Conservation (phyloP, 352 stramenopile species). For the Pythium volutum region DNA sequence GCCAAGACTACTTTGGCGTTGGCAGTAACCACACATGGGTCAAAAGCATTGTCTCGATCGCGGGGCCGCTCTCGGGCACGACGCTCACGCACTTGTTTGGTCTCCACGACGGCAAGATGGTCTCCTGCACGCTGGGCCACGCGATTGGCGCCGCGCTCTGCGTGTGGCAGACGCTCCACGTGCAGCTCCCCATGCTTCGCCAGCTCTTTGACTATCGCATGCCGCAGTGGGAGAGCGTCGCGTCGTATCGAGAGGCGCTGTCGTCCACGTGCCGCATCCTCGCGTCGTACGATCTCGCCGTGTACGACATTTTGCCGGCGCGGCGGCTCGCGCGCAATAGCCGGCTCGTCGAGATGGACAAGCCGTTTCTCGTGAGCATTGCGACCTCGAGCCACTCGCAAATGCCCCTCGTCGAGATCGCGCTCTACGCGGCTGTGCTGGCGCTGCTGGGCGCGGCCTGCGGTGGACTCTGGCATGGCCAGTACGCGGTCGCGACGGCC, state of each 20-base stretch:
- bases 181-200: constrained; percentile 40
- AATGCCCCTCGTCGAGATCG: constrained; percentile 31
- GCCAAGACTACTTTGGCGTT: constrained; percentile 51
- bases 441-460: not conserved
- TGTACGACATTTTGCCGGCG: constrained; percentile 52
- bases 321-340: constrained; percentile 46
- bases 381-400: constrained; percentile 47
- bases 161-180: constrained; percentile 41
- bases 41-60: constrained; percentile 55
- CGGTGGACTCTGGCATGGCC: not conserved
- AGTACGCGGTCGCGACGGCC: not conserved
- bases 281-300: constrained; percentile 36
- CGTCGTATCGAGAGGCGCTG: constrained; percentile 35
- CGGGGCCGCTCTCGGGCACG: constrained; percentile 53
- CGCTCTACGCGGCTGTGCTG: not conserved
- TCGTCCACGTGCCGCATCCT: constrained; percentile 34
- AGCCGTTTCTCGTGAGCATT: constrained; percentile 64
- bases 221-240: constrained; percentile 43
- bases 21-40: constrained; percentile 54
- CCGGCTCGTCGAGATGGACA: constrained; percentile 53
- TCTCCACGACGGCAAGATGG: constrained; percentile 36
- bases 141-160: constrained; percentile 35
- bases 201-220: constrained; percentile 49
- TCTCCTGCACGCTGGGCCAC: constrained; percentile 34
- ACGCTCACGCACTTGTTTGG: constrained; percentile 51